Evolutionary conservation across 306 rosid genomes (phyloP).

Genomic region (Cicer chorassanicum): DNA sequence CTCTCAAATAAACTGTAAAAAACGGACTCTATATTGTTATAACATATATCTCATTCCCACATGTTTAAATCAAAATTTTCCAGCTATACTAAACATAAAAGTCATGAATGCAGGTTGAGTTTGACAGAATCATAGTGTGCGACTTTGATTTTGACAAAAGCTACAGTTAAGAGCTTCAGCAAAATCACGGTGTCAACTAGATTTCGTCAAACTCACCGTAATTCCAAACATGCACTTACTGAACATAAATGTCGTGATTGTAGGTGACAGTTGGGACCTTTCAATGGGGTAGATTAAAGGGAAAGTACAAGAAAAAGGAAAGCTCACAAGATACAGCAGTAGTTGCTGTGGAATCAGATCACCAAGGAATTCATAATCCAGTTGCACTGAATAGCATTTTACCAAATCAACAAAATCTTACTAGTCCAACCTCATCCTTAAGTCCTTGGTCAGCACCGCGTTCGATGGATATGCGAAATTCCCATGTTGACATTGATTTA

Average conservation of each 20-base stretch:
- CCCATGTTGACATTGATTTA: conserved; percentile 88
- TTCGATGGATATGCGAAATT: conserved; percentile 72
- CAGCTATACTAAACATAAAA: too few relatives aligned
- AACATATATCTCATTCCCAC: too few relatives aligned
- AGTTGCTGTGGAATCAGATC: conserved; percentile 57
- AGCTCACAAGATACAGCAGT: conserved; percentile 57
- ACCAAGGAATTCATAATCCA: conserved; percentile 62
- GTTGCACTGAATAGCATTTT: conserved; percentile 52
- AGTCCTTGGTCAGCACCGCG: conserved; percentile 77
- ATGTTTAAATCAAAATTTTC: too few relatives aligned
- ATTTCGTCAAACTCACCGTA: too few relatives aligned
- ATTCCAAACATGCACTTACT: too few relatives aligned
- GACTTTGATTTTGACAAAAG: too few relatives aligned
- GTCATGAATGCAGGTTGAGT: too few relatives aligned
- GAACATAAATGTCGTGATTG: conserved; percentile 26
- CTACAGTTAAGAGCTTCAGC: too few relatives aligned
- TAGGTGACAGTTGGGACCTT: conserved; percentile 83
- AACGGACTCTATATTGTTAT: too few relatives aligned
- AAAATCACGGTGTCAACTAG: too few relatives aligned
- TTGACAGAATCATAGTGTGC: too few relatives aligned
- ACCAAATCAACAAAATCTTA: conserved; percentile 65
- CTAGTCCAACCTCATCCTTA: conserved; percentile 57
- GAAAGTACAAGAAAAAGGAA: conserved; percentile 71
- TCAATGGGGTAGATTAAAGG: conserved; percentile 58
- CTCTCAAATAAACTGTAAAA: too few relatives aligned